phyloP scores from a whole-genome alignment of 2,329 filamentous ascomycete genomes.

The Fusarium aywerte region DNA sequence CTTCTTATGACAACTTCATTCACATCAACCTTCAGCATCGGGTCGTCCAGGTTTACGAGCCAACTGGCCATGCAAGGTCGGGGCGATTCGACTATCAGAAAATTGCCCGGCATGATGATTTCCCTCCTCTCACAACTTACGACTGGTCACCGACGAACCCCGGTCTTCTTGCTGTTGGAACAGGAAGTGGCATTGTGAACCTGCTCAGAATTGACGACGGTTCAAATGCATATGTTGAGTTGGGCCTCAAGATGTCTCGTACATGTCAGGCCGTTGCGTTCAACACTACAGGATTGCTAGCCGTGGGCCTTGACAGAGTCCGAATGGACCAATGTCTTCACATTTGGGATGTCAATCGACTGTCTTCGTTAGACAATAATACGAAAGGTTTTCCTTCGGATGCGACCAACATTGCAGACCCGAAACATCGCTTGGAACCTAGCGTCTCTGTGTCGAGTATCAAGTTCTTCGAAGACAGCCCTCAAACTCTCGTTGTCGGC shows the following conservation, averaged over 20 bases:
- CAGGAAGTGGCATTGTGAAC: slow-evolving; percentile 78
- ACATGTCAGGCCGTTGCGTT: slow-evolving; percentile 86
- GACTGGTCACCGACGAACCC: slow-evolving; percentile 73
- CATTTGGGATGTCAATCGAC: slow-evolving; percentile 80
- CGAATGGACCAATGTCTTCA: slow-evolving; percentile 85
- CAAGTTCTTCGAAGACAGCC: slow-evolving; percentile 82
- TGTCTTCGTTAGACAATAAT: slow-evolving; percentile 61
- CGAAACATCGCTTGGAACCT: slow-evolving; percentile 69
- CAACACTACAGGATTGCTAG: slow-evolving; percentile 76
- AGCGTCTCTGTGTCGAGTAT: slow-evolving; percentile 83
- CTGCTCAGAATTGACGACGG: slow-evolving; percentile 78
- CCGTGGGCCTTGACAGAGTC: slow-evolving; percentile 82
- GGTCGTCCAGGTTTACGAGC: slow-evolving; percentile 71
- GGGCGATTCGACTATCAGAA: slow-evolving; percentile 68
- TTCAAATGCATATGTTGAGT: slow-evolving; percentile 71
- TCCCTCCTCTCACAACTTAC: slow-evolving; percentile 71
- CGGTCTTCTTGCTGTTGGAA: slow-evolving; percentile 79
- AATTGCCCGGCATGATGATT: slow-evolving; percentile 69
- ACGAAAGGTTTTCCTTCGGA: slow-evolving; percentile 62
- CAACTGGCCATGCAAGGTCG: slow-evolving; percentile 67
- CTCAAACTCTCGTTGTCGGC: slow-evolving; percentile 78
- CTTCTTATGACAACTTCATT: slow-evolving; percentile 68
- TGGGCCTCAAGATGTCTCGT: slow-evolving; percentile 78
- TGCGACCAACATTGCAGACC: slow-evolving; percentile 62
- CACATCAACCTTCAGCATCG: slow-evolving; percentile 73